Percentiles rank a stretch among this genome's conserved stretches.
phyloP scores from a whole-genome alignment of 805 yeast genomes.

The Metschnikowia rubicola region DNA sequence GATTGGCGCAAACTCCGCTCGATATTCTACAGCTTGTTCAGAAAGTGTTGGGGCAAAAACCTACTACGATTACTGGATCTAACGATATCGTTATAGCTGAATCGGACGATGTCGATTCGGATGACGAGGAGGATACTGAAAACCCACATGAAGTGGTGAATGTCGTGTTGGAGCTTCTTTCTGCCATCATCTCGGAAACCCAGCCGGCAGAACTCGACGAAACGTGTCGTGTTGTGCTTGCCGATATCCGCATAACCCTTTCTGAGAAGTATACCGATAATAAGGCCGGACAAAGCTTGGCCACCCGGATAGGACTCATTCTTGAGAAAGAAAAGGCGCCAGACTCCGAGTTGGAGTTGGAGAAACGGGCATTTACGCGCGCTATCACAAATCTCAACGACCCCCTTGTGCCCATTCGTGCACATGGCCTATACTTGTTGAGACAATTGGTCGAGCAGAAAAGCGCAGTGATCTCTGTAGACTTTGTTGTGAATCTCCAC shows the following conservation, averaged over 20 bases:
- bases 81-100: not conserved
- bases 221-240: slow-evolving; percentile 27
- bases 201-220: slow-evolving; percentile 23
- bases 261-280: slow-evolving; percentile 5
- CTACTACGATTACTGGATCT: not conserved
- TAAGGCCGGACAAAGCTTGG: slow-evolving; percentile 21
- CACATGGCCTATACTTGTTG: slow-evolving; percentile 73
- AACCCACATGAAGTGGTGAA: slow-evolving; percentile 31
- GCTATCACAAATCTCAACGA: slow-evolving; percentile 72
- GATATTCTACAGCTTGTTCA: slow-evolving; percentile 48
- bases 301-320: slow-evolving; percentile 26
- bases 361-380: slow-evolving; percentile 43
- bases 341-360: slow-evolving; percentile 24
- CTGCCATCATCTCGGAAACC: slow-evolving; percentile 35
- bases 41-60: slow-evolving; percentile 24
- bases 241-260: slow-evolving; percentile 24
- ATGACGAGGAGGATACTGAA: slow-evolving; percentile 11
- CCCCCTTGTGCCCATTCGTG: slow-evolving; percentile 78
- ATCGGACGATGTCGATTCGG: slow-evolving; percentile 22
- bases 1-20: slow-evolving; percentile 50
- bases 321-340: slow-evolving; percentile 26
- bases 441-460: slow-evolving; percentile 49
- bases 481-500: slow-evolving; percentile 59
- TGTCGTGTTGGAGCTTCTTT: slow-evolving; percentile 32
- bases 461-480: slow-evolving; percentile 49